Evolutionary conservation across 2,329 filamentous ascomycete species (phyloP).

Genomic region (Epichloe typhina): DNA sequence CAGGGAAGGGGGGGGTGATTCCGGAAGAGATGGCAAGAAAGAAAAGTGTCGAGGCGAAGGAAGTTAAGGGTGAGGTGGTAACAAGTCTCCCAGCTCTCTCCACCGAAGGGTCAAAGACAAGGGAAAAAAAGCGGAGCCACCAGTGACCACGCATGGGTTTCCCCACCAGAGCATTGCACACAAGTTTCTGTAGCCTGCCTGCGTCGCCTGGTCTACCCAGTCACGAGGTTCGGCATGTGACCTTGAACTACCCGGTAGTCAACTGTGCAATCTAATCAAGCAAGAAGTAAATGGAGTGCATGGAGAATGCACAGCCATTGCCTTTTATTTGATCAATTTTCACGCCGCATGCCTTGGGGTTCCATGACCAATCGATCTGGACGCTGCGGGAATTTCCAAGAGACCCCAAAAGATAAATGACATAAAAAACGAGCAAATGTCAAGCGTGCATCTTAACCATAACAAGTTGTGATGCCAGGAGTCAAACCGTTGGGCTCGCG

Average conservation of each 20-base stretch:
- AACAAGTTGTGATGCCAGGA: no score
- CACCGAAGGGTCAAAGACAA: conserved; percentile 14
- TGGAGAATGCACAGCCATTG: no score
- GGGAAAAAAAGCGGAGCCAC: conserved; percentile 2
- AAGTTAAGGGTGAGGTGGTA: conserved; percentile 25
- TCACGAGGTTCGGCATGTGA: neutral
- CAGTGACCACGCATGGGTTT: neutral
- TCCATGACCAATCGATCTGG: no score
- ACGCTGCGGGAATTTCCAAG: no score
- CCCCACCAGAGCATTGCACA: neutral
- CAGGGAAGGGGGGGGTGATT: conserved; percentile 11
- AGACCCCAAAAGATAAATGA: no score
- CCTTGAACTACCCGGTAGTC: neutral
- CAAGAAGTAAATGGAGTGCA: no score
- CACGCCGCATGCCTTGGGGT: no score
- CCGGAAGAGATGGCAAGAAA: conserved; percentile 13
- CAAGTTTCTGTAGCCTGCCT: neutral
- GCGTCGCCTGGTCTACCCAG: neutral
- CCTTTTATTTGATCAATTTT: no score
- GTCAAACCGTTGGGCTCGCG: no score
- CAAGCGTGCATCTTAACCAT: no score
- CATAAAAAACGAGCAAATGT: no score
- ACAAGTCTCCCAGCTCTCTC: conserved; percentile 26
- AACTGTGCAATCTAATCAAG: neutral
- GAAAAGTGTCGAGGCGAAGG: conserved; percentile 13